These are phyloP conservation scores for Xylaria curta DNA, from an alignment of 495 filamentous ascomycete genomes.

Conservation along the genomic window DNA sequence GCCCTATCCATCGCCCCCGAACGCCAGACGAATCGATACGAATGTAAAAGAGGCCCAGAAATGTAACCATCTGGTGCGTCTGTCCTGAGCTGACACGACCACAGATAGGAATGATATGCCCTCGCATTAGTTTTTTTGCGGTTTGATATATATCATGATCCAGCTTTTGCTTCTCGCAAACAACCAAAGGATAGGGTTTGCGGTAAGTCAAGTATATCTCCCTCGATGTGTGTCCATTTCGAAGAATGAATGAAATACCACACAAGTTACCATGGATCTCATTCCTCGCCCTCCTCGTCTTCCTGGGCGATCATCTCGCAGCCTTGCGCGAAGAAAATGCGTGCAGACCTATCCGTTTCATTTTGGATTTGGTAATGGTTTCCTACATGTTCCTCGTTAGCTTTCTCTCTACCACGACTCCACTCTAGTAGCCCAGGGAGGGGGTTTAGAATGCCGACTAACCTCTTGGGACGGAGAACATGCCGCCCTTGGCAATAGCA, in stretches of 20 bases:
- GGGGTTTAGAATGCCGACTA: slow-evolving; percentile 48
- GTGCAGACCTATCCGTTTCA: slow-evolving; percentile 66
- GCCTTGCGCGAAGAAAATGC: slow-evolving; percentile 86
- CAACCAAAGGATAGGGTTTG: neutral
- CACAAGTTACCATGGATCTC: neutral
- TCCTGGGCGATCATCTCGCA: slow-evolving; percentile 57
- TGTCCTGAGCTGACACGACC: neutral
- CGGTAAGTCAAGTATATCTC: neutral
- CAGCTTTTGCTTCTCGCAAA: neutral
- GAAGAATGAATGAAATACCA: neutral
- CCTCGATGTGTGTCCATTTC: neutral
- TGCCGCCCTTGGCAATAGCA: slow-evolving; percentile 80
- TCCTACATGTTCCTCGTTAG: slow-evolving; percentile 53
- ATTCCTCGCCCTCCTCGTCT: slow-evolving; percentile 10
- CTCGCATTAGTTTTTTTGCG: neutral
- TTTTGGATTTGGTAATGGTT: slow-evolving; percentile 88
- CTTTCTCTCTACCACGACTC: neutral
- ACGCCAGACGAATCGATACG: neutral
- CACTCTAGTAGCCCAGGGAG: neutral
- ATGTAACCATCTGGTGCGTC: neutral
- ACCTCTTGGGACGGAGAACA: slow-evolving; percentile 96
- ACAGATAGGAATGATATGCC: neutral
- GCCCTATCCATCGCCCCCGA: neutral
- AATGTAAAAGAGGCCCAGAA: neutral
- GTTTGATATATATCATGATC: neutral